Evolutionary conservation across 331 rosid species (phyloP).

Genomic region (Malus hybrid): DNA sequence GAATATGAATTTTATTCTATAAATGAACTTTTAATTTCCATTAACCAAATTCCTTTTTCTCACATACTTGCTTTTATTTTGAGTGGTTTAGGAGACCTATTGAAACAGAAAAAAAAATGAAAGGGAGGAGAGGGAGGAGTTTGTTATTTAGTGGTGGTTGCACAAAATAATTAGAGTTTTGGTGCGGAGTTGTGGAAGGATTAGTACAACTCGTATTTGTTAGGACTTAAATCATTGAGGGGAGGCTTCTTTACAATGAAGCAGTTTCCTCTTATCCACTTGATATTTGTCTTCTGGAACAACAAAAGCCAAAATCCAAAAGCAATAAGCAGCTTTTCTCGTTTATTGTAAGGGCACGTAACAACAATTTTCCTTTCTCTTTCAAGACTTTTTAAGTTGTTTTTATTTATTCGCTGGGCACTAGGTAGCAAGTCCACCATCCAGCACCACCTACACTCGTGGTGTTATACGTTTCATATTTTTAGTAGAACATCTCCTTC

Average conservation of each 20-base stretch:
- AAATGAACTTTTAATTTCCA: no score
- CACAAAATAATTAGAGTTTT: not conserved
- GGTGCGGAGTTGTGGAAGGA: constrained; percentile 9
- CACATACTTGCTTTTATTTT: not conserved
- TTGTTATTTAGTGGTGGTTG: constrained; percentile 3
- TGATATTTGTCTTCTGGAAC: not conserved
- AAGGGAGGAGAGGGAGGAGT: not conserved
- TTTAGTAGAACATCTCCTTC: not conserved
- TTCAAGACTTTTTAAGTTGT: not conserved
- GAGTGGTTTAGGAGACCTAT: constrained; percentile 3
- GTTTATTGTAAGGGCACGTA: not conserved
- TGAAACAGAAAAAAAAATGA: not conserved
- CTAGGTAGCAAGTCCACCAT: not conserved
- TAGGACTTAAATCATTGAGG: not conserved
- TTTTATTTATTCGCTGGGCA: constrained; percentile 12
- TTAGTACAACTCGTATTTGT: not conserved
- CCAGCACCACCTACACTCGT: not conserved
- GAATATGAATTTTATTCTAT: no score
- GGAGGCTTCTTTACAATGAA: constrained; percentile 13
- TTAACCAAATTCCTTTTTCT: not conserved
- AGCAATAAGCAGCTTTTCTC: not conserved
- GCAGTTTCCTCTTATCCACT: constrained; percentile 36
- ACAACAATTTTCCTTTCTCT: constrained; percentile 9
- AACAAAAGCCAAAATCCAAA: not conserved
- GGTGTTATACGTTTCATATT: not conserved